These are phyloP conservation scores for Remersonia thermophila DNA, from an alignment of 2,329 filamentous ascomycete genomes.

Conservation along the genomic window DNA sequence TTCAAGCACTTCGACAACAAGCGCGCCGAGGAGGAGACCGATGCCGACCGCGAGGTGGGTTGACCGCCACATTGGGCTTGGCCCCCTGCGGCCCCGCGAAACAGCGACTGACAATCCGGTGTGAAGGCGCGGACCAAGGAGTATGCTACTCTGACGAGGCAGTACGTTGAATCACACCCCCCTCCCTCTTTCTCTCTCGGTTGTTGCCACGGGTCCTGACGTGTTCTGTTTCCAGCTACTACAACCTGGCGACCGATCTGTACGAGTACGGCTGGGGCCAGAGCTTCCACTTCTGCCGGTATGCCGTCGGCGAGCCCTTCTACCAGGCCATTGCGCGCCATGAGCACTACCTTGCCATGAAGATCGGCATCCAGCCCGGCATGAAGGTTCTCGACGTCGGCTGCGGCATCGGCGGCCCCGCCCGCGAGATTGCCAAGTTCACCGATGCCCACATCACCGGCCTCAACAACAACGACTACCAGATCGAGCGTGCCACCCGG, in stretches of 20 bases:
- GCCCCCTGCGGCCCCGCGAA: too few relatives aligned
- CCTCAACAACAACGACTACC: conserved; percentile 98
- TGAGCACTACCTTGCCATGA: conserved; percentile 91
- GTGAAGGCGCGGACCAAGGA: conserved; percentile 70
- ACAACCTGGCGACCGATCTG: conserved; percentile 90
- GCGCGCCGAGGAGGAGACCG: conserved; percentile 62
- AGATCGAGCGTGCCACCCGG: conserved; percentile 81
- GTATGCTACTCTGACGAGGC: conserved; percentile 86
- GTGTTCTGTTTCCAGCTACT: conserved; percentile 51
- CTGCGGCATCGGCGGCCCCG: conserved; percentile 91
- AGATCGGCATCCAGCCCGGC: conserved; percentile 71
- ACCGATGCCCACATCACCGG: conserved; percentile 79
- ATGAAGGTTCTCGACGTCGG: conserved; percentile 93
- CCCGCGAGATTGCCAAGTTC: conserved; percentile 93
- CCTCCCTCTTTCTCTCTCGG: background rate
- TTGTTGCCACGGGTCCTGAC: background rate
- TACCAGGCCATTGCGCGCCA: conserved; percentile 86
- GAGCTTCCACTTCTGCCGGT: conserved; percentile 96
- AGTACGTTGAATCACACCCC: conserved; percentile 44
- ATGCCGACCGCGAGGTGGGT: conserved; percentile 64
- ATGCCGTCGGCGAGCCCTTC: conserved; percentile 76
- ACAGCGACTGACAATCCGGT: conserved; percentile 27
- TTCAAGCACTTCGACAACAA: conserved; percentile 84
- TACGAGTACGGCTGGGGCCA: conserved; percentile 97
- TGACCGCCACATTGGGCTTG: too few relatives aligned